Percentiles rank a stretch among this genome's conserved stretches.
Evolutionary conservation across 176 grass and related monocot genomes (phyloP).

Genomic region (Lolium rigidum): DNA sequence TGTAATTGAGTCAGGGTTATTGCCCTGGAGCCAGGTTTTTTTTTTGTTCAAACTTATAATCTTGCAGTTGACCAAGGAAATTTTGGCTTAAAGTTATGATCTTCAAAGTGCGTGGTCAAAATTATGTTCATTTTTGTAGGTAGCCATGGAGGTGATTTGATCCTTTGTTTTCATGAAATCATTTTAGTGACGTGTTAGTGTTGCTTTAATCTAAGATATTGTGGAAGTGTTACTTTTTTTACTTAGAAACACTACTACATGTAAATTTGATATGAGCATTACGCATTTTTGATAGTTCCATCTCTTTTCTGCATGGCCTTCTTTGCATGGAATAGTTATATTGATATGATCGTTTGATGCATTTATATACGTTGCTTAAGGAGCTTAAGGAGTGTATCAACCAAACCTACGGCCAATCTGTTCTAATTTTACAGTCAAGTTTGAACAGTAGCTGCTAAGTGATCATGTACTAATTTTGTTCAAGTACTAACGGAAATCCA

Average conservation of each 20-base stretch:
- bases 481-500: neutral
- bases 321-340: conserved; percentile 7
- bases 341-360: conserved; percentile 9
- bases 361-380: conserved; percentile 10
- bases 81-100: neutral
- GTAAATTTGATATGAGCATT: neutral
- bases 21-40: neutral
- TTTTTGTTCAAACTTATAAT: neutral
- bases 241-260: conserved; percentile 11
- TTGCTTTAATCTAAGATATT: conserved; percentile 12
- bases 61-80: neutral
- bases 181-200: neutral
- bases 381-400: conserved; percentile 25
- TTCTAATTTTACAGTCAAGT: neutral
- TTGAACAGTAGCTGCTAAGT: conserved; percentile 8
- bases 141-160: neutral
- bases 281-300: conserved; percentile 8
- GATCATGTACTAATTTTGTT: conserved; percentile 14
- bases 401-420: conserved; percentile 11
- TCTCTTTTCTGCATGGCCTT: conserved; percentile 13
- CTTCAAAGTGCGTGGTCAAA: neutral
- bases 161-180: neutral
- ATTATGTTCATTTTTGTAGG: neutral
- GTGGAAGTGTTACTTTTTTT: neutral
- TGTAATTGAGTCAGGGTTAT: neutral